Conservation (phyloP, 345 rosid genomes). For the Mangifera indica region DNA sequence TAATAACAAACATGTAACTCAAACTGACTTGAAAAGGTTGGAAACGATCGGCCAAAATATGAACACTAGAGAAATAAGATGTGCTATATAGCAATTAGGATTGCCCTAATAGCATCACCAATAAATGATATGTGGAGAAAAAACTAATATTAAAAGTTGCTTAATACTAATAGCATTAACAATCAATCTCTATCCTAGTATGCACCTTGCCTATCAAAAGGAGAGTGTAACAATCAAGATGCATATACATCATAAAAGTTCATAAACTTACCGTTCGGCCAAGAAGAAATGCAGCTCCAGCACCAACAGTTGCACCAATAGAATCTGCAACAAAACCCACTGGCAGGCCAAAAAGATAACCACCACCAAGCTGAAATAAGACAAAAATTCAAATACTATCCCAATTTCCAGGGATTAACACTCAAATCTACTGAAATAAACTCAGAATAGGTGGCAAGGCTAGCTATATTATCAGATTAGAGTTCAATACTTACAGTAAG, state of each 20-base stretch:
- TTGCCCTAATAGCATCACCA: not conserved
- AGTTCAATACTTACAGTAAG: slow-evolving; percentile 67
- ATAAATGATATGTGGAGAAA: not conserved
- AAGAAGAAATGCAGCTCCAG: slow-evolving; percentile 94
- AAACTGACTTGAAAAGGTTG: not conserved
- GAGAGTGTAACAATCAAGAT: not conserved
- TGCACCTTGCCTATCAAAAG: not conserved
- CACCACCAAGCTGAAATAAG: slow-evolving; percentile 89
- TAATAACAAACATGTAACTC: not conserved
- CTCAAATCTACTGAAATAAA: not conserved
- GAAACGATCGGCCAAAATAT: not conserved
- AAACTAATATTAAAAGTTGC: not conserved
- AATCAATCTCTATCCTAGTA: not conserved
- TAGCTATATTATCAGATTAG: slow-evolving; percentile 10
- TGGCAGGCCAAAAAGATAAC: slow-evolving; percentile 93
- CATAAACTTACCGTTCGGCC: slow-evolving; percentile 68
- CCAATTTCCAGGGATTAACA: not conserved
- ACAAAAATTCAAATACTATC: not conserved
- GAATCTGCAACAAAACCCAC: slow-evolving; percentile 95
- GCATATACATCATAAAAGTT: not conserved
- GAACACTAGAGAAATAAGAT: not conserved
- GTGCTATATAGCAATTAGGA: not conserved
- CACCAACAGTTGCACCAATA: slow-evolving; percentile 86
- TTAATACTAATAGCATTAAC: not conserved
- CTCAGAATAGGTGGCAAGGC: not conserved